These are phyloP conservation scores for Coffea eugenioides DNA, from an alignment of 257 asterid genomes.

Conservation along the genomic window DNA sequence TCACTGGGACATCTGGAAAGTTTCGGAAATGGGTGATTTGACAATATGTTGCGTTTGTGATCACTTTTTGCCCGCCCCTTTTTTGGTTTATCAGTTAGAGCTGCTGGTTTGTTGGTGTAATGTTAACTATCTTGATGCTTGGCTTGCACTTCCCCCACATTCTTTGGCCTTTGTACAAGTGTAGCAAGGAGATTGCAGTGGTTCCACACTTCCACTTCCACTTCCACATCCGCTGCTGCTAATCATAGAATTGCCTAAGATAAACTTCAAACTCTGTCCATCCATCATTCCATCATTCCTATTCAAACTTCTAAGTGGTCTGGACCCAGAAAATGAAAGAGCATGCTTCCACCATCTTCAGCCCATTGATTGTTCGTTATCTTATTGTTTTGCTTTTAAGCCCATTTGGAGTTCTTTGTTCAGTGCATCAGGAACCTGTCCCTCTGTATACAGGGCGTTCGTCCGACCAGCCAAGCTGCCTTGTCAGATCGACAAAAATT, in stretches of 20 bases:
- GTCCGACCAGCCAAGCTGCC: background rate
- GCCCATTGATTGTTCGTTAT: slow-evolving; percentile 10
- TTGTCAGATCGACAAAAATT: background rate
- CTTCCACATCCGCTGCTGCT: background rate
- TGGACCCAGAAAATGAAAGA: slow-evolving; percentile 5
- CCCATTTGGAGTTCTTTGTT: background rate
- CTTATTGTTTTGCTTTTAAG: background rate
- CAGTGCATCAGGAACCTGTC: background rate
- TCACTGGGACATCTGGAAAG: slow-evolving; percentile 30
- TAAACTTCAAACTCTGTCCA: background rate
- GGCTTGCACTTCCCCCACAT: background rate
- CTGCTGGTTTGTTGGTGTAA: slow-evolving; percentile 8
- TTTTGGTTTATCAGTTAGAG: slow-evolving; percentile 10
- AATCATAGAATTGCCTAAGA: background rate
- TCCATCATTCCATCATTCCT: slow-evolving; percentile 1
- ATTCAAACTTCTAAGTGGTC: slow-evolving; percentile 1
- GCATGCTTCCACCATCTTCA: slow-evolving; percentile 6
- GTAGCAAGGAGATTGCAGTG: slow-evolving; percentile 12
- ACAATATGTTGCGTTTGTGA: slow-evolving; percentile 7
- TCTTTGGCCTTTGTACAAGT: slow-evolving; percentile 11
- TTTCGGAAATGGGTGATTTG: slow-evolving; percentile 11
- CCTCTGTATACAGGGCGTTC: background rate
- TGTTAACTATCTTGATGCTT: background rate
- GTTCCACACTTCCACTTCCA: background rate
- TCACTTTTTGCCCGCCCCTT: background rate